Evolutionary conservation across 139 green algal genomes (phyloP), one percentile per base, ranked within the genome.

Genomic region (Micractinium conductrix): DNA sequence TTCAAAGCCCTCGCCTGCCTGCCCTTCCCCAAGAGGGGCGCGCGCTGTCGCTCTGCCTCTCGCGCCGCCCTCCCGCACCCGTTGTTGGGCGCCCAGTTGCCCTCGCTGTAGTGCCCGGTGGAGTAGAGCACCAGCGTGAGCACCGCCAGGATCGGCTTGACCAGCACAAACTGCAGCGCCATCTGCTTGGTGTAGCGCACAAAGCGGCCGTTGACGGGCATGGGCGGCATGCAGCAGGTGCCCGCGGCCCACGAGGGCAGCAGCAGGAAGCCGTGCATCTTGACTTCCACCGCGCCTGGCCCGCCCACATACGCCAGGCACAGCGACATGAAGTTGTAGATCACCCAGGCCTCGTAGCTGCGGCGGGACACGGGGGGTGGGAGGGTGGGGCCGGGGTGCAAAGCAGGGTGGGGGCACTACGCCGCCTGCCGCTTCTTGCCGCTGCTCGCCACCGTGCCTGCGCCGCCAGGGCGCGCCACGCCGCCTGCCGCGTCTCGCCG

Each of bases 251-350:
- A 98, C 0, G 90, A 96, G 16, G 96, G 95, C 65, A 95, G 83
- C 42, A 99, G 89, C 74, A 92, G 44, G 84, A 95, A 94, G 45
- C 97, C 96, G 50, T 95, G 90, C 69, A 95, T 92, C 81, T 96
- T 94, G 7, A 96, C 92, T 63, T 98, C 95, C 40, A 99, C 95
- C 6, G 91, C 92, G 9, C 97, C 97, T 0, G 97, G 96, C 1
- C 97, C 97, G 8, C 97, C 97, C n/a, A 99, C 93, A 82, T 98
- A 99, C 1, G 93, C 94, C 73, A 99, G 88, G 82, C 95, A 98
- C n/a, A 99, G 88, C 1, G 90, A 91, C 63, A 98, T 91, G 90
- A 99, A 99, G 84, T 97, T 99, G 92, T 99, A 99, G 79, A 99
- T 97, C 30, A 99, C 93, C 92, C 92, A 99, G 12, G 97, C 95